These are phyloP conservation scores for Starmerella bombicola DNA, from an alignment of 805 yeast genomes.

Conservation along the genomic window DNA sequence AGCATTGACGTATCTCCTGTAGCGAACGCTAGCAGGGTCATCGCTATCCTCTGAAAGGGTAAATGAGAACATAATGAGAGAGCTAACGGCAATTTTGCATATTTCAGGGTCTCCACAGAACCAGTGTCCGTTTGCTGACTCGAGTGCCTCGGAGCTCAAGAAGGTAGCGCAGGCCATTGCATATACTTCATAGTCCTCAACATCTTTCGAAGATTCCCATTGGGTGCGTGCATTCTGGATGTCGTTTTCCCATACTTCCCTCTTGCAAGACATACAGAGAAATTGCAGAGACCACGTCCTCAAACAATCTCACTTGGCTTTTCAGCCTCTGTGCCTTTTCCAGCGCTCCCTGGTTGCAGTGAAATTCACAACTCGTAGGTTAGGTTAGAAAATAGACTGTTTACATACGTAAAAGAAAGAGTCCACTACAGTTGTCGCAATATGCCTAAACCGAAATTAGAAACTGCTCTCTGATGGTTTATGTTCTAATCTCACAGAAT, in stretches of 20 bases:
- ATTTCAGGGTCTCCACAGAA: slow-evolving; percentile 12
- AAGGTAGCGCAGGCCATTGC: slow-evolving; percentile 14
- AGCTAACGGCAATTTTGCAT: slow-evolving; percentile 8
- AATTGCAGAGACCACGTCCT: no score
- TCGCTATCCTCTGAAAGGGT: slow-evolving; percentile 4
- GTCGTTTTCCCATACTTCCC: not conserved
- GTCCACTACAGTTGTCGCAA: no score
- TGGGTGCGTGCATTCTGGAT: not conserved
- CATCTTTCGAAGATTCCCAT: slow-evolving; percentile 8
- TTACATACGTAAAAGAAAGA: no score
- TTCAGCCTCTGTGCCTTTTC: no score
- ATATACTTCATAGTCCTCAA: slow-evolving; percentile 9
- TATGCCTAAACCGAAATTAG: no score
- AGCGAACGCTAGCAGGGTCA: slow-evolving; percentile 2
- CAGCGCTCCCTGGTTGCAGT: no score
- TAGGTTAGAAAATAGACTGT: no score
- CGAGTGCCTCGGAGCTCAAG: slow-evolving; percentile 5
- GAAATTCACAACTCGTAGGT: no score
- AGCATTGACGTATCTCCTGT: not conserved
- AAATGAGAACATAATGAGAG: slow-evolving; percentile 18
- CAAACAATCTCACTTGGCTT: no score
- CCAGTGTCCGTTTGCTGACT: slow-evolving; percentile 13
- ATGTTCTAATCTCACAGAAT: no score
- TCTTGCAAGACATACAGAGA: slow-evolving; percentile 4
- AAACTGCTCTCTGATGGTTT: no score